Base-by-base conservation (phyloP, 2,329 filamentous ascomycete species). In the Chaetomium globosum region DNA sequence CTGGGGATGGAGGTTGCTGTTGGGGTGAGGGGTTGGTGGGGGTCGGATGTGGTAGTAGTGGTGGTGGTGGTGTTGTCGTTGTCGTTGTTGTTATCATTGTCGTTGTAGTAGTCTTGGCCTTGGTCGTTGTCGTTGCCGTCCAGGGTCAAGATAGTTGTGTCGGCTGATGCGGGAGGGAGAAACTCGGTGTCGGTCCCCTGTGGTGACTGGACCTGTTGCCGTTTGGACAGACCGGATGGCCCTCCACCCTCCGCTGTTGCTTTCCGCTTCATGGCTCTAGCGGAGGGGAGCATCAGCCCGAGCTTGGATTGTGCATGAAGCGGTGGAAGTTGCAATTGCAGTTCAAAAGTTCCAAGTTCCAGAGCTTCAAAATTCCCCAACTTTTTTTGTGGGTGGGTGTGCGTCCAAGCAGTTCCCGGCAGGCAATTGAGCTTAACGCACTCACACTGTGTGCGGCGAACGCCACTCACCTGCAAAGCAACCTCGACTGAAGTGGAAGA, bases 381-480 rank as follows among this genome's bases (percentile, higher is more conserved):
- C 61, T 63, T 68, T 68, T 68, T 68, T 67, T 67, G 59, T 67
- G 63, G 63, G 65, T n/a, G n/a, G n/a, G n/a, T 56, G 57, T 52
- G n/a, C 9, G 28, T 49, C 16, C 33, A 36, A 31, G 33, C n/a
- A 56, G 49, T 55, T 63, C 39, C 61, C 64, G 64, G 65, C 61
- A 63, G 65, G 65, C 65, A 66, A 58, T 23, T 10, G 30, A 2
- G 31, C 46, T 63, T 13, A 30, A 52, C 23, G 21, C 21, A 26
- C 49, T 28, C 49, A n/a, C n/a, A n/a, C n/a, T n/a, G n/a, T n/a
- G n/a, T n/a, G n/a, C n/a, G n/a, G n/a, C n/a, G n/a, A n/a, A n/a
- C n/a, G n/a, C n/a, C n/a, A n/a, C n/a, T 23, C 49, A 26, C 26
- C 53, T 56, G 54, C 54, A 61, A 61, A 52, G 59, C 33, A 33